These are phyloP conservation scores for Mortierella antarctica DNA, from an alignment of 192 early-diverging fungal species.

Conservation along the genomic window DNA sequence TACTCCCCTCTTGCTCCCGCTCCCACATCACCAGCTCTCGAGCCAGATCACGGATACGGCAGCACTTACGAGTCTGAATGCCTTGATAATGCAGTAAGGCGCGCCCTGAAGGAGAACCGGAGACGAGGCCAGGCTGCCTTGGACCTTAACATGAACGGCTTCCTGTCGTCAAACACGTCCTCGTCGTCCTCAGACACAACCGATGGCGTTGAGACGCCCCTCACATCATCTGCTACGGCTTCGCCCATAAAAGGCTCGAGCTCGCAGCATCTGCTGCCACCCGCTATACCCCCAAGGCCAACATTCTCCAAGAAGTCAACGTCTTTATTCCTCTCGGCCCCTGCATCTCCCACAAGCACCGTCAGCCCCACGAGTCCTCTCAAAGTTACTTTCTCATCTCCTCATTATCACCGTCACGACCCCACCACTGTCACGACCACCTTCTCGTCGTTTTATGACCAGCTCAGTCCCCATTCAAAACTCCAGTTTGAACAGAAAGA, in stretches of 20 bases:
- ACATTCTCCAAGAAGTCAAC: background rate
- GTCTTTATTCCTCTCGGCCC: background rate
- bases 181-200: background rate
- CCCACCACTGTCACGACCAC: slow-evolving; percentile 2
- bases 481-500: slow-evolving; percentile 2
- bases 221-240: slow-evolving; percentile 4
- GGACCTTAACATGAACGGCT: slow-evolving; percentile 1
- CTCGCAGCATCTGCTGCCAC: background rate
- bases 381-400: slow-evolving; percentile 15
- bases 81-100: background rate
- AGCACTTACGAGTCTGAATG: background rate
- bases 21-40: background rate
- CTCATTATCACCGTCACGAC: slow-evolving; percentile 6
- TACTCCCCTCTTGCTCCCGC: background rate
- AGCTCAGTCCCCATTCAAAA: slow-evolving; percentile 10
- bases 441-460: slow-evolving; percentile 19
- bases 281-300: background rate
- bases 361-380: slow-evolving; percentile 17
- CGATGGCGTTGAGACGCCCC: slow-evolving; percentile 10
- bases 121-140: background rate
- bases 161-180: slow-evolving; percentile 6
- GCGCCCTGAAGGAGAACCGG: background rate
- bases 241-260: background rate
- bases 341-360: background rate
- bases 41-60: too few relatives aligned